A percentile compares a stretch with the other conserved stretches of the same genome.
Conservation (phyloP, 2,329 filamentous ascomycete species). For the Sclerotinia subarctica region DNA sequence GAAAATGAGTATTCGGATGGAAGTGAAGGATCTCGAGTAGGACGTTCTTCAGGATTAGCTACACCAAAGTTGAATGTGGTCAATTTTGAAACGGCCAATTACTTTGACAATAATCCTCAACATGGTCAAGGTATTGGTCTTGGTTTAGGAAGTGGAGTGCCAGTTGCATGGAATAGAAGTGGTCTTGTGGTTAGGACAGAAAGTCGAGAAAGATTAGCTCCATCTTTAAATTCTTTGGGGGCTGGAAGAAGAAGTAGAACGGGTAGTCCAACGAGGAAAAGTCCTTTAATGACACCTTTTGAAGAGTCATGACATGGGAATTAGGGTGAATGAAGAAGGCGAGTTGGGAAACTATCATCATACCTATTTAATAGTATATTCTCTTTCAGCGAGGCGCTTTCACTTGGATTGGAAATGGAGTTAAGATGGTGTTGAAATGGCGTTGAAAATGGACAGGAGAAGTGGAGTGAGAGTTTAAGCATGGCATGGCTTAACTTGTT, state of each 20-base stretch:
- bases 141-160: constrained; percentile 25
- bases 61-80: constrained; percentile 60
- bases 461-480: background rate
- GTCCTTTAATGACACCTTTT: constrained; percentile 52
- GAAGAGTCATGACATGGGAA: constrained; percentile 39
- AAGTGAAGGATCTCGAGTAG: constrained; percentile 53
- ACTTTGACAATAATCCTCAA: constrained; percentile 31
- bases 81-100: constrained; percentile 45
- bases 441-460: background rate
- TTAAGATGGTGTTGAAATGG: constrained; percentile 5
- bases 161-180: constrained; percentile 56
- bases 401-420: constrained; percentile 2
- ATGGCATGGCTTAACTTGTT: background rate
- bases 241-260: constrained; percentile 50
- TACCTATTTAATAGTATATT: background rate
- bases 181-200: constrained; percentile 81
- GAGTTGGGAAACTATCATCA: background rate
- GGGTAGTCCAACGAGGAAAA: constrained; percentile 52
- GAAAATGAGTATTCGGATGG: constrained; percentile 63
- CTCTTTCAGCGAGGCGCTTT: constrained; percentile 18
- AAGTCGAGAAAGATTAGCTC: constrained; percentile 72
- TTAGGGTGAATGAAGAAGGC: background rate
- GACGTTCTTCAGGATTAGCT: constrained; percentile 62
- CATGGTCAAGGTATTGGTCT: constrained; percentile 32
- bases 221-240: constrained; percentile 52